These are phyloP conservation scores for Saccharomycopsis sp. DNA, from an alignment of 805 yeast species.

Conservation along the genomic window DNA sequence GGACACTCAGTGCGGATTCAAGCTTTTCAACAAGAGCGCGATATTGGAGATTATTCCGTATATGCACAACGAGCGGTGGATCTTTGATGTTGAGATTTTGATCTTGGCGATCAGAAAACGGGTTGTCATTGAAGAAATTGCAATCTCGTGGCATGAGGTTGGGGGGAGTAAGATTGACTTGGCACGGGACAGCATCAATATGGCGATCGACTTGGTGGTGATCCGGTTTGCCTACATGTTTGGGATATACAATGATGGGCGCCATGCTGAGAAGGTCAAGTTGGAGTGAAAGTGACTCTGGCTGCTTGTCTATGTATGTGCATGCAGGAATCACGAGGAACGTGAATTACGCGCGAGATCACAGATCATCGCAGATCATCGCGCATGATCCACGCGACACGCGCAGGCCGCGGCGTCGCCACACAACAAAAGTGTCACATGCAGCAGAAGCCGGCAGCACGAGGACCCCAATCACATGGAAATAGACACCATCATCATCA, in stretches of 20 bases:
- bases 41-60: conserved; percentile 64
- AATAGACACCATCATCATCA: too few species aligned
- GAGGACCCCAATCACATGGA: too few species aligned
- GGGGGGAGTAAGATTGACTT: conserved; percentile 90
- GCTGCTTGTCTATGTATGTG: too few species aligned
- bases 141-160: conserved; percentile 95
- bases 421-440: too few species aligned
- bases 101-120: conserved; percentile 66
- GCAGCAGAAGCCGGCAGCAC: too few species aligned
- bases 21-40: conserved; percentile 72
- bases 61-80: conserved; percentile 97
- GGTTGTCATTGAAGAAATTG: conserved; percentile 63
- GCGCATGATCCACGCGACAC: too few species aligned
- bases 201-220: conserved; percentile 91
- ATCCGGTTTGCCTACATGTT: conserved; percentile 81
- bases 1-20: conserved; percentile 98
- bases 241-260: conserved; percentile 68
- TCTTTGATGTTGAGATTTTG: conserved; percentile 89
- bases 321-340: too few species aligned
- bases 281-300: too few species aligned
- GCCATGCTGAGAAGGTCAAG: too few species aligned
- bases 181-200: conserved; percentile 79
- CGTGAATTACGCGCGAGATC: too few species aligned
- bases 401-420: too few species aligned
- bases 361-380: too few species aligned